Evolutionary conservation across 2,329 filamentous ascomycete genomes (phyloP).

Genomic region (Alternaria conjuncta): DNA sequence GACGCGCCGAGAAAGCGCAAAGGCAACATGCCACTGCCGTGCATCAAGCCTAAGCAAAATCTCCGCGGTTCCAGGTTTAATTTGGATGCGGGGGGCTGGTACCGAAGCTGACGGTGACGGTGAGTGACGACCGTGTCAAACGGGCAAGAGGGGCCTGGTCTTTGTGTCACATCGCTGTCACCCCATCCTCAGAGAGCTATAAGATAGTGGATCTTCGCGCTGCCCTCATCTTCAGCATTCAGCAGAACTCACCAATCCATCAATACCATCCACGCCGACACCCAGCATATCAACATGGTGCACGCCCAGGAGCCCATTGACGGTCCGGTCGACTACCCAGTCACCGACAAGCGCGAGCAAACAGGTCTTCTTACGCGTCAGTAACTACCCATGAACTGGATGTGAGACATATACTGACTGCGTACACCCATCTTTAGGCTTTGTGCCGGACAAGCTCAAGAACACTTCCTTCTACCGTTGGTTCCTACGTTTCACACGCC

Average conservation of each 20-base stretch:
- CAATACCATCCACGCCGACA: not conserved
- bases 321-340: constrained; percentile 21
- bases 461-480: constrained; percentile 28
- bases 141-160: not conserved
- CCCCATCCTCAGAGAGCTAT: not conserved
- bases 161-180: not conserved
- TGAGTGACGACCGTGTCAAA: constrained; percentile 1
- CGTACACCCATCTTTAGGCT: constrained; percentile 4
- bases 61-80: not conserved
- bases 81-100: not conserved
- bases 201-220: not conserved
- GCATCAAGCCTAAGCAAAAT: not conserved
- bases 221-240: not conserved
- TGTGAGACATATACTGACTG: not conserved
- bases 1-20: not conserved
- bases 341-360: constrained; percentile 23
- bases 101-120: not conserved
- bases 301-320: constrained; percentile 15
- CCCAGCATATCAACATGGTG: constrained; percentile 7
- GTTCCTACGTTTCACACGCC: constrained; percentile 48
- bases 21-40: not conserved
- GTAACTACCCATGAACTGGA: not conserved
- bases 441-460: constrained; percentile 34
- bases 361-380: constrained; percentile 39
- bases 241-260: not conserved